Conservation (phyloP, 164 flowering plant genomes). For the Warburgia ugandensis region DNA sequence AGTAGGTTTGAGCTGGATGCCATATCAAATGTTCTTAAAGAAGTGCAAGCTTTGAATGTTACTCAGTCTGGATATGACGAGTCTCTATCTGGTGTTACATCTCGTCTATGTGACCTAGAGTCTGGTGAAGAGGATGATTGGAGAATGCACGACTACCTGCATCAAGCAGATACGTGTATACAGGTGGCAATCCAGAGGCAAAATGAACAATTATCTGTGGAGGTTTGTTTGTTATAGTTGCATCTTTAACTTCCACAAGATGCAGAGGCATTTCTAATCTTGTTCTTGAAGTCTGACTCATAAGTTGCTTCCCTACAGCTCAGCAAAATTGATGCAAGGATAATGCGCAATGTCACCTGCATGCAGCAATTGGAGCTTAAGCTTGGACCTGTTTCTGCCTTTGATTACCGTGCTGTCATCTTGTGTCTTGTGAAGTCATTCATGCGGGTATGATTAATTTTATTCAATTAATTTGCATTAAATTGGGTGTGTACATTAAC, state of each 20-base stretch:
- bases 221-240: slow-evolving; percentile 36
- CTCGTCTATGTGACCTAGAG: slow-evolving; percentile 72
- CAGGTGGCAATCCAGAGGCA: slow-evolving; percentile 76
- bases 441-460: slow-evolving; percentile 50
- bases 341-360: slow-evolving; percentile 55
- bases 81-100: slow-evolving; percentile 35
- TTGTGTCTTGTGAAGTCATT: slow-evolving; percentile 73
- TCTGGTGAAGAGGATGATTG: slow-evolving; percentile 73
- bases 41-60: slow-evolving; percentile 56
- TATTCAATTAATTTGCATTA: neutral
- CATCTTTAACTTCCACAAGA: neutral
- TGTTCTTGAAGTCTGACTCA: slow-evolving; percentile 13
- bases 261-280: too few species aligned
- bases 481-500: too few species aligned
- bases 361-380: slow-evolving; percentile 83
- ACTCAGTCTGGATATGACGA: slow-evolving; percentile 71
- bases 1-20: slow-evolving; percentile 73
- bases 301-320: slow-evolving; percentile 53
- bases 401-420: slow-evolving; percentile 70
- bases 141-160: slow-evolving; percentile 62
- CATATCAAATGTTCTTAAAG: slow-evolving; percentile 66
- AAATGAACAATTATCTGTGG: slow-evolving; percentile 69
- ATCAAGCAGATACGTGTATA: slow-evolving; percentile 63
- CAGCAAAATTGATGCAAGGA: slow-evolving; percentile 81
- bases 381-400: slow-evolving; percentile 56